These are phyloP conservation scores for Candida incommunis DNA, from an alignment of 805 yeast species.

Conservation along the genomic window DNA sequence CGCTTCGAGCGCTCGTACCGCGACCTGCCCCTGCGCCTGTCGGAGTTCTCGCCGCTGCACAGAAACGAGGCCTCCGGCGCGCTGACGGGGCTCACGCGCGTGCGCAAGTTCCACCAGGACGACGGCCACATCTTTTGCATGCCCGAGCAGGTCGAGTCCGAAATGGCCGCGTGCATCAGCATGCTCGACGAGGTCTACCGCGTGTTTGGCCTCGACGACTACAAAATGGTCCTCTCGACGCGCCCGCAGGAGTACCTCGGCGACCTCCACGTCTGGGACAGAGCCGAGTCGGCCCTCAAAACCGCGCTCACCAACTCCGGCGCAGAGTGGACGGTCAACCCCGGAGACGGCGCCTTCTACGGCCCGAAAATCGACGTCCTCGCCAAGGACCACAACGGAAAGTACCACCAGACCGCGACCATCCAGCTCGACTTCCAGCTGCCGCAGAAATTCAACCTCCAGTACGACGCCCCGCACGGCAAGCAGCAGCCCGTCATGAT, in stretches of 20 bases:
- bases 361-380: conserved; percentile 70
- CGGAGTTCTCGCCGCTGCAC: conserved; percentile 87
- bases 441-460: conserved; percentile 68
- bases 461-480: conserved; percentile 34
- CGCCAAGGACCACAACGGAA: conserved; percentile 64
- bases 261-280: conserved; percentile 59
- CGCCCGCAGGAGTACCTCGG: conserved; percentile 79
- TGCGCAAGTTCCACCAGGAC: conserved; percentile 92
- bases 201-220: conserved; percentile 45
- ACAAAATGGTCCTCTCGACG: conserved; percentile 63
- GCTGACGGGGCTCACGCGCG: conserved; percentile 80
- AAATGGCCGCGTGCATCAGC: conserved; percentile 57
- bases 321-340: conserved; percentile 50
- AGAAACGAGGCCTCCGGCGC: conserved; percentile 95
- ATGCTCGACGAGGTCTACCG: conserved; percentile 64
- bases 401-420: conserved; percentile 88
- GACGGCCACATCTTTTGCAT: conserved; percentile 95
- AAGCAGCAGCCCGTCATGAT: conserved; percentile 77
- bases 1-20: conserved; percentile 66
- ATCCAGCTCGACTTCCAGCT: conserved; percentile 90
- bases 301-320: conserved; percentile 44
- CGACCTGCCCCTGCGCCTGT: conserved; percentile 72
- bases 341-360: conserved; percentile 88
- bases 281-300: conserved; percentile 59
- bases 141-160: conserved; percentile 56